A percentile compares a stretch with the other conserved stretches of the same genome.
phyloP scores from a whole-genome alignment of 805 yeast genomes.

The Candida argentea region DNA sequence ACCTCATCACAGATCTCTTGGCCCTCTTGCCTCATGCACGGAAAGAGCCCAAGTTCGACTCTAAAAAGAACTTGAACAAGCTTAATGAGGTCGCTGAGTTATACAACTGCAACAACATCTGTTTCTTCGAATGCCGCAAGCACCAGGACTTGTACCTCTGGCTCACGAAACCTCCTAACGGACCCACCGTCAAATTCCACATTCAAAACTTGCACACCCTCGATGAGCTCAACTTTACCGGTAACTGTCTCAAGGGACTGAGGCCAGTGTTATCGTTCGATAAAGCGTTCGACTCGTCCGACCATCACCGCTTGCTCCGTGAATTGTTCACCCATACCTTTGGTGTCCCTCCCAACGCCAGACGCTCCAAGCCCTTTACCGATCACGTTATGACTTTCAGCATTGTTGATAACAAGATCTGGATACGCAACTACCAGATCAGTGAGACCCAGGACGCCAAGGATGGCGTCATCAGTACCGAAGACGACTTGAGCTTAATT shows the following conservation, averaged over 20 bases:
- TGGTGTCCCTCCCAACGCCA: conserved; percentile 92
- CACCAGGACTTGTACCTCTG: conserved; percentile 92
- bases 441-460: conserved; percentile 53
- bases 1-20: conserved; percentile 72
- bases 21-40: conserved; percentile 85
- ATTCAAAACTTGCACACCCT: conserved; percentile 92
- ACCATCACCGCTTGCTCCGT: conserved; percentile 65
- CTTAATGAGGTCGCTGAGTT: conserved; percentile 93
- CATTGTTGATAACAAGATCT: conserved; percentile 84
- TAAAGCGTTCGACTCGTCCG: conserved; percentile 52
- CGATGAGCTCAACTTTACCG: conserved; percentile 93
- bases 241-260: conserved; percentile 91
- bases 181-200: conserved; percentile 91
- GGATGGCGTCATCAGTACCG: conserved; percentile 37
- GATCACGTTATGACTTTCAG: conserved; percentile 94
- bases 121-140: conserved; percentile 92
- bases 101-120: conserved; percentile 91
- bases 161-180: conserved; percentile 95
- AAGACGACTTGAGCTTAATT: conserved; percentile 63
- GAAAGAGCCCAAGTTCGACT: conserved; percentile 92
- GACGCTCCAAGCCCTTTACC: conserved; percentile 87
- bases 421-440: conserved; percentile 94
- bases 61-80: conserved; percentile 79
- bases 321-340: conserved; percentile 72
- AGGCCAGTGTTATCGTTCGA: conserved; percentile 91